These are phyloP conservation scores for Verruconis gallopava DNA, from an alignment of 2,329 filamentous ascomycete genomes.

Conservation along the genomic window DNA sequence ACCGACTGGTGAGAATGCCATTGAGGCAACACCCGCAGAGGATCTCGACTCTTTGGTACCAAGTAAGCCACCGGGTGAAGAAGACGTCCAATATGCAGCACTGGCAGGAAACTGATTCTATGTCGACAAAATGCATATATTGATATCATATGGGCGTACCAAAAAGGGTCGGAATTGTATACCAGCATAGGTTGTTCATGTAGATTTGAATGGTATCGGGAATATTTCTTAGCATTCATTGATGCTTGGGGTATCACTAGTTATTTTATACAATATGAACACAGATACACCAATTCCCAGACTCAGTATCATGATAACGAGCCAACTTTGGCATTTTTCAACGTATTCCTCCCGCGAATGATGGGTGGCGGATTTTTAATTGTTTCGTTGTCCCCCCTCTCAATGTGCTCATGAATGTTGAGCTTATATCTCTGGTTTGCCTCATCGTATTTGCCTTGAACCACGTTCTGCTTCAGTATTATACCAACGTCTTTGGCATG, in stretches of 20 bases:
- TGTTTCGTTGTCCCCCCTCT: constrained; percentile 85
- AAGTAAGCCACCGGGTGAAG: constrained; percentile 64
- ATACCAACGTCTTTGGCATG: constrained; percentile 73
- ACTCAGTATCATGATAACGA: neutral
- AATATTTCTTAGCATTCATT: too few species aligned
- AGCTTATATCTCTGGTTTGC: constrained; percentile 49
- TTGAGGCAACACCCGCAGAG: constrained; percentile 33
- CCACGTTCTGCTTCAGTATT: constrained; percentile 71
- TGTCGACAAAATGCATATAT: too few species aligned
- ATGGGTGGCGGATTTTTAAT: constrained; percentile 48
- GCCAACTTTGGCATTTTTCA: constrained; percentile 25
- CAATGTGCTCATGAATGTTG: constrained; percentile 80
- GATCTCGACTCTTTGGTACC: constrained; percentile 32
- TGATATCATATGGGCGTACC: constrained; percentile 1
- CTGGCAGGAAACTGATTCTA: constrained; percentile 58
- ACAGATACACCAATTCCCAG: too few species aligned
- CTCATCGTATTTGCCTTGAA: constrained; percentile 57
- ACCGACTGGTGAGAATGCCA: constrained; percentile 16
- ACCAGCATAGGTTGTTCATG: neutral
- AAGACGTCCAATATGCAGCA: constrained; percentile 73
- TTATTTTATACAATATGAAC: too few species aligned
- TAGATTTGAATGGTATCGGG: neutral
- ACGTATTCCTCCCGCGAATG: constrained; percentile 17
- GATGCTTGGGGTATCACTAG: too few species aligned
- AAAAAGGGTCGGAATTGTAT: neutral